Evolutionary conservation across 371 early-diverging fungal genomes (phyloP), one percentile per base, ranked within the genome.

Genomic region (Umbelopsis sp.): DNA sequence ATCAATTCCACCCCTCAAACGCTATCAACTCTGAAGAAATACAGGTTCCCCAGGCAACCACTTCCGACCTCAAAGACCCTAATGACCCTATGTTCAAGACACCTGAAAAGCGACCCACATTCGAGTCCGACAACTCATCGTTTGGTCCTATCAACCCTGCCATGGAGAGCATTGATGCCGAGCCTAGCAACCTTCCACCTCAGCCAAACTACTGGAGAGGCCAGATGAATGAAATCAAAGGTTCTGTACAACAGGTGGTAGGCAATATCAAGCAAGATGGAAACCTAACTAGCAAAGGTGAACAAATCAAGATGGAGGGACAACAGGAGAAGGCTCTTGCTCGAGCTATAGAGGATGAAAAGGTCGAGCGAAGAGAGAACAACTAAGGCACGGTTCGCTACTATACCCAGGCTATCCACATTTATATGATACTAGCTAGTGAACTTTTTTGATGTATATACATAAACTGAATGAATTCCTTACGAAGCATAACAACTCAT

Each of bases 181-280:
- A 57, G 5, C 57, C 57, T 4, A 10, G 35, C 12, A 32, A 57
- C 3, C 12, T 6, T 32, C 57, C 57, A 12, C 35, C 57, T 0
- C 57, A 57, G 18, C 57, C 57, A 3, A 57, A 57, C n/a, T 57
- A 18, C 18, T 57, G 57, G 57, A 32, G 57, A 57, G 57, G 57
- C 7, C 57, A 57, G n/a, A 11, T 57, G 35, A 57, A 57, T 29
- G 57, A 57, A 35, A 37, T 57, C 14, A 57, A 57, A 32, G 57
- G 57, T 18, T 4, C 57, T 8, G 57, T 57, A 16, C 57, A 57
- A 18, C 57, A 57, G n/a, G 57, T 57, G 35, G 35, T 57, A 32
- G 57, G 57, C 0, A 57, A 57, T 12, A 57, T 57, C 57, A 57
- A 57, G 57, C 57, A 57, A n/a, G 57, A 57, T 35, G 57, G 57